Evolutionary conservation across 805 yeast genomes (phyloP), one percentile per base, ranked within the genome.

Genomic region (Candida lessepsii): DNA sequence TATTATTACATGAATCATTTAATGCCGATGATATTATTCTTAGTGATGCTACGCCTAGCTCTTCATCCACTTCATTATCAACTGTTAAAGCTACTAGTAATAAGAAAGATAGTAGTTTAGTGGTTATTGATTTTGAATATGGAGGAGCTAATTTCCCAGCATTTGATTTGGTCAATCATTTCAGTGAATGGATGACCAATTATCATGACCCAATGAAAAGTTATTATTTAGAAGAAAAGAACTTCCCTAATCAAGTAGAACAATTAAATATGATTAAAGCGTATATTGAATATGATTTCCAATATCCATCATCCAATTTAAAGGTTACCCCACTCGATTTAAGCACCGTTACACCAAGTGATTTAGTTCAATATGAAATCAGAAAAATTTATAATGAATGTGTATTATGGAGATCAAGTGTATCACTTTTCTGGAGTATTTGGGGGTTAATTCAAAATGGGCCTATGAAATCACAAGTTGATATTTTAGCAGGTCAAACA

Each of bases 181-280:
- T 93, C 51, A 76, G 86, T 48, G 99, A 91, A 66, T 91, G 99
- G 99, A 93, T 90, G 97, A 76, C 87, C 35, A 88, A 93, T 65
- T 93, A 91, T 58, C 86, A 83, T 54, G 77, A 80, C 50, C 76
- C 81, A 1, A 66, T 70, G 14, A 45, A 49, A 35, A 63, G 70
- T 11, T 78, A 83, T 57, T 75, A 63, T 41, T 65, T 85, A n/a
- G 71, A 76, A 50, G 67, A 64, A 24, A 64, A 72, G 9, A 63
- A 66, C 27, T 93, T 75, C 61, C 99, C 99, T 8, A 66, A 70
- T 10, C 67, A 70, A 45, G 78, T 79, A 32, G 83, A 89, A 57
- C 81, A 84, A 53, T 57, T 82, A 48, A 82, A 83, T 53, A 74
- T 89, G 50, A 61, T 91, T 39, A 78, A 78, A 47, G 78, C 91